Percentiles rank a stretch among this genome's conserved stretches.
These are phyloP conservation scores for Ophiocordyceps camponoti-rufipedis DNA, from an alignment of 2,329 filamentous ascomycete species.

Conservation along the genomic window DNA sequence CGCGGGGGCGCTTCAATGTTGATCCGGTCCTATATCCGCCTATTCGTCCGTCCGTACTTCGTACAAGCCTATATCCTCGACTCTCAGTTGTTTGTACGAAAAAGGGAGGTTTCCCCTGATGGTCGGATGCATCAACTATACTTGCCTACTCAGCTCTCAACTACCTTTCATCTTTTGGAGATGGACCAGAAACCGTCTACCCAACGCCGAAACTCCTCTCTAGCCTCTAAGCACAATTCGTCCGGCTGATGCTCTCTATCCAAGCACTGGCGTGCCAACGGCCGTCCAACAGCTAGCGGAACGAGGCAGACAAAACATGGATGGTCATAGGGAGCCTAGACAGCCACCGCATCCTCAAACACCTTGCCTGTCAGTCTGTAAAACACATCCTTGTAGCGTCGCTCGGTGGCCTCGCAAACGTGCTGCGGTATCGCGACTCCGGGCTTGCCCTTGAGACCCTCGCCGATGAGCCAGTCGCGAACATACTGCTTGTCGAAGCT, in stretches of 20 bases:
- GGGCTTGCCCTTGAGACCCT: constrained; percentile 40
- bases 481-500: constrained; percentile 83
- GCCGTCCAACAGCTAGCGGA: too few species aligned
- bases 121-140: not conserved
- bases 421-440: constrained; percentile 44
- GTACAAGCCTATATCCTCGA: too few species aligned
- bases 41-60: too few species aligned
- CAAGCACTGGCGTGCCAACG: too few species aligned
- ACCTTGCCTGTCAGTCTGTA: constrained; percentile 40
- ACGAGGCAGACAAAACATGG: too few species aligned
- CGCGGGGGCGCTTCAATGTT: not conserved
- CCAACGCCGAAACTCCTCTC: too few species aligned
- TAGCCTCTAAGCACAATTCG: too few species aligned
- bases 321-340: too few species aligned
- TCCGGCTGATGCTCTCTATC: not conserved
- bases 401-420: constrained; percentile 4
- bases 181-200: too few species aligned
- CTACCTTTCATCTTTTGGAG: too few species aligned
- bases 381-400: constrained; percentile 8
- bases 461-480: constrained; percentile 59
- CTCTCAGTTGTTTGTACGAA: too few species aligned
- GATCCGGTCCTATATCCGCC: not conserved
- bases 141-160: not conserved
- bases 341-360: constrained; percentile 12
- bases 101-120: too few species aligned